Base-by-base conservation (phyloP, 1,284 basidiomycete genomes). In the Tremellales sp. region DNA sequence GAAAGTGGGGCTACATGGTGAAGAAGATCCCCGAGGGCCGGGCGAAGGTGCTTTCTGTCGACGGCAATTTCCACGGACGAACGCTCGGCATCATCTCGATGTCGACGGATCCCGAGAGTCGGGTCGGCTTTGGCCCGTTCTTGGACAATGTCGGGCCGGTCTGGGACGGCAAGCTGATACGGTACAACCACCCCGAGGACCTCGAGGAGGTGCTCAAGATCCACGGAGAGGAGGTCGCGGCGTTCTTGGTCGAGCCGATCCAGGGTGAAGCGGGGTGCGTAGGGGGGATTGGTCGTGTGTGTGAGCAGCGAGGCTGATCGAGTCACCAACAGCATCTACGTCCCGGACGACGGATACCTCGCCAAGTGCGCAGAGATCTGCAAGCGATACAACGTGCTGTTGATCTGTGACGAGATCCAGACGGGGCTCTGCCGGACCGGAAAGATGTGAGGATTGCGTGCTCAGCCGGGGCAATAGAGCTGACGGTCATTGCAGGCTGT, bases 391-490 rank as follows among this genome's bases (percentile, higher is more conserved):
- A 92, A 97, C 54, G 91, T 97, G 0, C 78, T 98, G 16, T 77
- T 98, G 39, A 97, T 98, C 67, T 93, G 90, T 61, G 94, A 98
- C 68, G 94, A 98, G 74, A 93, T 98, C 56, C 94, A 98, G 74
- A 97, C 94, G 14, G 87, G 71, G 46, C 58, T 72, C 9, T 67
- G 63, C 43, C 54, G 68, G 44, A 73, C 71, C 16, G 72, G 72
- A 37, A 72, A 72, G 60, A 74, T 74, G 72, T 68, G 39, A 55
- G 64, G 46, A 49, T 14, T 8, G n/a, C n/a, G 14, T 28, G 19
- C 9, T 12, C 18, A 26, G 40, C 26, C n/a, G n/a, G n/a, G n/a
- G n/a, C n/a, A n/a, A n/a, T 6, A 25, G 38, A 8, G 28, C 18
- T 12, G 13, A 26, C 18, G 39, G 16, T 47, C 36, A 34, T 46